A percentile compares a stretch with the other conserved stretches of the same genome.
Conservation (phyloP, 176 grass and related monocot genomes). For the Carex pumila region DNA sequence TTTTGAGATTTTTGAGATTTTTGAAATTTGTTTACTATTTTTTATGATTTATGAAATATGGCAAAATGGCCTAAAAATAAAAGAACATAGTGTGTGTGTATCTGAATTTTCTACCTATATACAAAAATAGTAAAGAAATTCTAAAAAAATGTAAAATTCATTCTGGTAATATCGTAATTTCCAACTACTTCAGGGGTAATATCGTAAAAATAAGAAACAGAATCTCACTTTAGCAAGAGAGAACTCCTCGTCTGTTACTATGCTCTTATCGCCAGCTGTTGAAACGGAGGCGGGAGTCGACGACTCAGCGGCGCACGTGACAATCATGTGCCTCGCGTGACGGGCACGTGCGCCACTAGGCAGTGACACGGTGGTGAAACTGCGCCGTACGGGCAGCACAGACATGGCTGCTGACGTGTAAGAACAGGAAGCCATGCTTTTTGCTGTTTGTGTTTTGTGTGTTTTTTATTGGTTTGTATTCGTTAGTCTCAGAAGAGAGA, state of each 20-base stretch:
- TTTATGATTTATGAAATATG: too few species aligned
- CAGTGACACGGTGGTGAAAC: background rate
- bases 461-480: background rate
- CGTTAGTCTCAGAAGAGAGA: background rate
- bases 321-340: slow-evolving; percentile 10
- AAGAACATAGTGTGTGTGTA: too few species aligned
- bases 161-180: background rate
- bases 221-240: slow-evolving; percentile 59
- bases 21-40: too few species aligned
- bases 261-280: slow-evolving; percentile 25
- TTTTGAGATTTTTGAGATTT: too few species aligned
- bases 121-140: too few species aligned
- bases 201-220: background rate
- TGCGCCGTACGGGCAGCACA: slow-evolving; percentile 19
- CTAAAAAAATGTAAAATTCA: too few species aligned
- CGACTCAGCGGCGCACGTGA: slow-evolving; percentile 45
- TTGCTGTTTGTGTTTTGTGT: background rate
- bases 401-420: slow-evolving; percentile 27
- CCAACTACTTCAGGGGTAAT: background rate
- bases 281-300: slow-evolving; percentile 22
- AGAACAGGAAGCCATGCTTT: background rate
- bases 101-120: too few species aligned
- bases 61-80: too few species aligned
- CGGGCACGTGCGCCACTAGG: background rate
- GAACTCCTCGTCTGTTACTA: slow-evolving; percentile 67